Evolutionary conservation across 2,329 filamentous ascomycete genomes (phyloP).

Genomic region (Cercospora brassicicola): DNA sequence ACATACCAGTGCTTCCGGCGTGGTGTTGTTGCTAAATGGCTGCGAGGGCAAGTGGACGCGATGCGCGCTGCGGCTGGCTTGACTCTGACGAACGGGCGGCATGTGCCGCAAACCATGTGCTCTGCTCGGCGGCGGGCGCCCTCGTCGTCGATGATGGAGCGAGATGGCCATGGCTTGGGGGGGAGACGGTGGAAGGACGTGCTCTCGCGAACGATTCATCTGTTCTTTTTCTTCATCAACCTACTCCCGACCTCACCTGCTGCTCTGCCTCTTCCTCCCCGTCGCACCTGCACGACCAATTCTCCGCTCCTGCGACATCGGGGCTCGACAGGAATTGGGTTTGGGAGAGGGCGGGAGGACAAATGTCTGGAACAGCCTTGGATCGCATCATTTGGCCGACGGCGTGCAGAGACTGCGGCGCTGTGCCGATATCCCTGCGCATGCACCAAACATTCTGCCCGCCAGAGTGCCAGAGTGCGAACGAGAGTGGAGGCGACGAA

Average conservation of each 20-base stretch:
- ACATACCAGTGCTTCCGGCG: background rate
- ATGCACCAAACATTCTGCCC: constrained; percentile 5
- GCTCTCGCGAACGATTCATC: background rate
- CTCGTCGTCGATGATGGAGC: background rate
- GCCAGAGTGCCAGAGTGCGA: background rate
- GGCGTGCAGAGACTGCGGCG: constrained; percentile 1
- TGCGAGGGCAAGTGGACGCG: background rate
- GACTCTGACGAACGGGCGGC: background rate
- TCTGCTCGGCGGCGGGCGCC: background rate
- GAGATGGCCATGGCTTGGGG: background rate
- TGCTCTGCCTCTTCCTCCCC: background rate
- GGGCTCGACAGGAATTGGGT: background rate
- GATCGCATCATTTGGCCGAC: background rate
- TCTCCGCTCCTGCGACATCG: background rate
- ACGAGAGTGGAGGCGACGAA: background rate
- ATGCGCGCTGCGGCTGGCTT: background rate
- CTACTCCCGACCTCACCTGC: background rate
- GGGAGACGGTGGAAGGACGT: background rate
- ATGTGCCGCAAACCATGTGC: background rate
- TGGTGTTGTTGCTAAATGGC: background rate
- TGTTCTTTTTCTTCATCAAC: background rate
- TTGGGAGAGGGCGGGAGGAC: background rate
- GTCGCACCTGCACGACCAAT: background rate
- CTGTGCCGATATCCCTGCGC: background rate
- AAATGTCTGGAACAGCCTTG: background rate